A percentile compares a stretch with the other conserved stretches of the same genome.
Conservation (phyloP, 441 rosid species). For the Biscutella laevigata region DNA sequence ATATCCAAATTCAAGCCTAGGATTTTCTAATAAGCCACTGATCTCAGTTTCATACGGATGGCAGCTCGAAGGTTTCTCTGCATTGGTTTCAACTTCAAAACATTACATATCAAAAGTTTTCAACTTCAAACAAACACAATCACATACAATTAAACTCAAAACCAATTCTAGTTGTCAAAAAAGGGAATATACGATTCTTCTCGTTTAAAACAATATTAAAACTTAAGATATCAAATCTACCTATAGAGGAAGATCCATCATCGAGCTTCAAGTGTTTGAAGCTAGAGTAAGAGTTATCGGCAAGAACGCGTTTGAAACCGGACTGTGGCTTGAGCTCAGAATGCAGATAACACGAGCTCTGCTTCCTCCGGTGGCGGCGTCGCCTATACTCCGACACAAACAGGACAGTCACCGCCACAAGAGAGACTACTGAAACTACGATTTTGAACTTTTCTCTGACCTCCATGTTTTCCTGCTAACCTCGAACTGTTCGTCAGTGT, state of each 20-base stretch:
- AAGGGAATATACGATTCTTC: not conserved
- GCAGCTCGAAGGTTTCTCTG: conserved; percentile 35
- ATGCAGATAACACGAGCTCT: conserved; percentile 48
- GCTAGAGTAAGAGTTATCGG: conserved; percentile 71
- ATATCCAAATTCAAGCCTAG: conserved; percentile 30
- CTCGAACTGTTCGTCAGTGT: not conserved
- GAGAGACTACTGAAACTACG: conserved; percentile 36
- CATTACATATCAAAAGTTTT: not conserved
- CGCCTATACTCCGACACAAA: conserved; percentile 34
- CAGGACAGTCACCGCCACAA: conserved; percentile 40
- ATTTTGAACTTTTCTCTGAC: conserved; percentile 29
- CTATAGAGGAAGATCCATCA: conserved; percentile 18
- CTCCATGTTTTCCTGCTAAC: conserved; percentile 3
- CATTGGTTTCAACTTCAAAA: conserved; percentile 5
- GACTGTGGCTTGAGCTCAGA: conserved; percentile 60
- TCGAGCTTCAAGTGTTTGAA: conserved; percentile 55
- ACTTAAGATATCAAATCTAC: conserved; percentile 19
- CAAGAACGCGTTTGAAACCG: conserved; percentile 62
- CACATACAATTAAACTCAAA: not conserved
- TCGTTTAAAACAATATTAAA: not conserved
- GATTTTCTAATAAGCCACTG: conserved; percentile 40
- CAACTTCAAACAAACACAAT: too few relatives aligned
- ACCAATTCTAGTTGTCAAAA: not conserved
- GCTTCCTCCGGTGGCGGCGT: conserved; percentile 35
- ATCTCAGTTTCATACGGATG: conserved; percentile 74